Evolutionary conservation across 805 yeast species (phyloP).

Genomic region (Nakazawaea siamensis): DNA sequence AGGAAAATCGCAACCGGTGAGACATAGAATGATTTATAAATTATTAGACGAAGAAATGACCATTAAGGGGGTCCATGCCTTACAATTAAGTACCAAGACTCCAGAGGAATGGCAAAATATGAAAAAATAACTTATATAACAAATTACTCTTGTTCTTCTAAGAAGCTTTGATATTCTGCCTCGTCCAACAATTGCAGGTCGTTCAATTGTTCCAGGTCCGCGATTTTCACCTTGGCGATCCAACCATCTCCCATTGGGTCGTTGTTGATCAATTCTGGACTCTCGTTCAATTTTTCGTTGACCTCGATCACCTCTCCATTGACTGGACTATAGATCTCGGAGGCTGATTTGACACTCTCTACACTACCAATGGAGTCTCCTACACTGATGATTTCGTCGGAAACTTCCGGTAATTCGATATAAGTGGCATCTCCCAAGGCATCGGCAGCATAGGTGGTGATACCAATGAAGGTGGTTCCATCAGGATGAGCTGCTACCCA

Average conservation of each 20-base stretch:
- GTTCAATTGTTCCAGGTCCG: conserved; percentile 28
- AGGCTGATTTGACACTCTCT: conserved; percentile 90
- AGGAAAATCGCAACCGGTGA: conserved; percentile 56
- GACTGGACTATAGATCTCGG: conserved; percentile 87
- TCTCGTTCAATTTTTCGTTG: conserved; percentile 55
- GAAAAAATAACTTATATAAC: neutral
- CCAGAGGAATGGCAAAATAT: conserved; percentile 38
- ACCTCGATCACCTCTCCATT: conserved; percentile 67
- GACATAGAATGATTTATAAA: conserved; percentile 72
- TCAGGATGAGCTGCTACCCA: conserved; percentile 87
- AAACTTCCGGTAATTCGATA: conserved; percentile 77
- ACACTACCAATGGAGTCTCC: conserved; percentile 90
- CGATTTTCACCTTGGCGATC: conserved; percentile 71
- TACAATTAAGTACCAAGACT: conserved; percentile 80
- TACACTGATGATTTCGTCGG: conserved; percentile 32
- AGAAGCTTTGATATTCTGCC: conserved; percentile 47
- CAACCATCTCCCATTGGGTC: conserved; percentile 95
- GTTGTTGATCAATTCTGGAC: conserved; percentile 71
- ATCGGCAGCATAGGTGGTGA: conserved; percentile 90
- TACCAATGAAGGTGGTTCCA: conserved; percentile 78
- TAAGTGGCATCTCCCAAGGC: conserved; percentile 96
- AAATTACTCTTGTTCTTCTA: conserved; percentile 41
- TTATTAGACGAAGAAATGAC: conserved; percentile 67
- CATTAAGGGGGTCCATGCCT: conserved; percentile 73
- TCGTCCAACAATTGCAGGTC: conserved; percentile 40